Conservation (phyloP, 2,329 filamentous ascomycete genomes). For the Aureobasidium lini region DNA sequence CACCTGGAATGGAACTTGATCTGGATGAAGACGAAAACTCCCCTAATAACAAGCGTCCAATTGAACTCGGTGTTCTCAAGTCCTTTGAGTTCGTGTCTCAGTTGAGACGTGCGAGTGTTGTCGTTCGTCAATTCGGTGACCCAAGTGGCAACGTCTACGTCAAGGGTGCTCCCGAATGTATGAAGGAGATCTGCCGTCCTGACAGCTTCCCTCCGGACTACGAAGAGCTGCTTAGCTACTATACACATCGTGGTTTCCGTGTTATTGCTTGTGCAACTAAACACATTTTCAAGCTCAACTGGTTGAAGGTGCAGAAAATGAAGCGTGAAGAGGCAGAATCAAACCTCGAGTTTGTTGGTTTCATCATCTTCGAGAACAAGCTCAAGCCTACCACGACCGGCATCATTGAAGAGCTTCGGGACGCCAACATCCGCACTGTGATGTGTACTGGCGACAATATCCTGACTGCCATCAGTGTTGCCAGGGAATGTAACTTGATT, state of each 20-base stretch:
- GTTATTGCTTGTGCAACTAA: constrained; percentile 94
- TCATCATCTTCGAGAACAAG: constrained; percentile 99
- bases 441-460: constrained; percentile 99
- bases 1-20: constrained; percentile 53
- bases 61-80: constrained; percentile 86
- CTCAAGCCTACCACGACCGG: constrained; percentile 78
- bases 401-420: constrained; percentile 72
- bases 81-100: constrained; percentile 94
- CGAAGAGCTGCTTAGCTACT: constrained; percentile 78
- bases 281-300: constrained; percentile 78
- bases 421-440: constrained; percentile 77
- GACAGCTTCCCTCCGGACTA: constrained; percentile 84
- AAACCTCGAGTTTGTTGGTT: constrained; percentile 79
- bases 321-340: constrained; percentile 77
- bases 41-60: constrained; percentile 42
- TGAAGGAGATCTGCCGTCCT: constrained; percentile 82
- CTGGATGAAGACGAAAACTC: constrained; percentile 42
- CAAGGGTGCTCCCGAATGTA: constrained; percentile 93
- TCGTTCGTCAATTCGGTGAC: constrained; percentile 81
- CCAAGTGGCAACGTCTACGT: constrained; percentile 83
- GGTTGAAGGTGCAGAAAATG: constrained; percentile 94
- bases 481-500: constrained; percentile 79
- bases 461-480: constrained; percentile 90
- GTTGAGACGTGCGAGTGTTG: constrained; percentile 81
- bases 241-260: constrained; percentile 92